Evolutionary conservation across 1,284 basidiomycete genomes (phyloP).

Genomic region (Leucocoprinus gongylophorus): DNA sequence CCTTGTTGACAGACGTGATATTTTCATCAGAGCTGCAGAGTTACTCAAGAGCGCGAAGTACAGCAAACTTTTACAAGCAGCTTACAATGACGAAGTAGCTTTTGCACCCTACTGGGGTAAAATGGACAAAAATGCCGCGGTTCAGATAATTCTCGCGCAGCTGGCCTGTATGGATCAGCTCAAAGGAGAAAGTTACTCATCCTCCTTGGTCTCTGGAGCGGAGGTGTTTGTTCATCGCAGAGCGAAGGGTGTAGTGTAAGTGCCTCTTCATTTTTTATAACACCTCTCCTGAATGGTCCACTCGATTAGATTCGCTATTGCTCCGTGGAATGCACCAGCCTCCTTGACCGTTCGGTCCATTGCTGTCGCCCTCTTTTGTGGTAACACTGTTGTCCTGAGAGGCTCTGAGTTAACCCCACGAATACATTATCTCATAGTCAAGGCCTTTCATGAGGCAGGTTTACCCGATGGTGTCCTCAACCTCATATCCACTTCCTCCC

Average conservation of each 20-base stretch:
- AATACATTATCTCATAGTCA: constrained; percentile 42
- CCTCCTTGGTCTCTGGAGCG: constrained; percentile 24
- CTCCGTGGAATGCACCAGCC: constrained; percentile 44
- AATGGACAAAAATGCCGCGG: constrained; percentile 19
- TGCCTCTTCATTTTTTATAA: constrained; percentile 10
- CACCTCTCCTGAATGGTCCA: neutral
- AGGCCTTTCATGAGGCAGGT: constrained; percentile 51
- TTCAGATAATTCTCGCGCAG: constrained; percentile 23
- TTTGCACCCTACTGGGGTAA: constrained; percentile 25
- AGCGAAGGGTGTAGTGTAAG: constrained; percentile 35
- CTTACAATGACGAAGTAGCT: constrained; percentile 36
- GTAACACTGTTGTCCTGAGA: constrained; percentile 60
- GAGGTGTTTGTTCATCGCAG: constrained; percentile 27
- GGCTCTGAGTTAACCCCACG: constrained; percentile 51
- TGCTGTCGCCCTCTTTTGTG: constrained; percentile 49
- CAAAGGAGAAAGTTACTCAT: constrained; percentile 27
- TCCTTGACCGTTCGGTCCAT: constrained; percentile 44
- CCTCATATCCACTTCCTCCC: constrained; percentile 45
- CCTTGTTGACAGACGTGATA: constrained; percentile 33
- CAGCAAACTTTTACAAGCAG: constrained; percentile 28
- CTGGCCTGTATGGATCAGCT: constrained; percentile 25
- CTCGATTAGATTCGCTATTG: constrained; percentile 30
- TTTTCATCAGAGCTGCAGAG: constrained; percentile 42
- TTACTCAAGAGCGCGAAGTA: constrained; percentile 38
- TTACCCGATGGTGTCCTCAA: constrained; percentile 57